A percentile compares a stretch with the other conserved stretches of the same genome.
Conservation (phyloP, 352 stramenopile species). For the Nannochloropsis limnetica region DNA sequence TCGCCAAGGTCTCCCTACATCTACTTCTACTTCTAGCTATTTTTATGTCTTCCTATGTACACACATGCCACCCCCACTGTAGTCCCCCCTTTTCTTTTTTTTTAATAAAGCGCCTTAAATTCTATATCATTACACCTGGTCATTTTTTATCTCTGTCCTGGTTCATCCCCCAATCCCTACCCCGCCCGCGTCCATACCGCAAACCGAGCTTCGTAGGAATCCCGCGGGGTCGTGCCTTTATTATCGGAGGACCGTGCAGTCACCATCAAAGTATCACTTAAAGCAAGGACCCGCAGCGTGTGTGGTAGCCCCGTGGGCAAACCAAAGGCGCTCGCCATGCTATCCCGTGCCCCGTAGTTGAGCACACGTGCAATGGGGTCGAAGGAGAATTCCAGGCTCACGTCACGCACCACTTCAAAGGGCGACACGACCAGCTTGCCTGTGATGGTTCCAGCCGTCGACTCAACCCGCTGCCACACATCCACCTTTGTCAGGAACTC, state of each 20-base stretch:
- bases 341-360: not conserved
- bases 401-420: not conserved
- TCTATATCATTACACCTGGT: not conserved
- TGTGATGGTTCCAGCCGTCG: not conserved
- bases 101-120: not conserved
- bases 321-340: not conserved
- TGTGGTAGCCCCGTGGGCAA: not conserved
- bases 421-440: conserved; percentile 11
- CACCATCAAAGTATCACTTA: conserved; percentile 18
- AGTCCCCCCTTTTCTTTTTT: not conserved
- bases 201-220: conserved; percentile 3
- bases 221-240: not conserved
- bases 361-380: not conserved
- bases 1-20: not conserved
- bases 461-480: conserved; percentile 19
- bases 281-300: not conserved
- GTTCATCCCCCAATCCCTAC: not conserved
- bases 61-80: too few species aligned
- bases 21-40: too few species aligned
- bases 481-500: conserved; percentile 4
- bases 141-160: not conserved
- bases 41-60: too few species aligned
- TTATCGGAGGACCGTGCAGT: conserved; percentile 6
- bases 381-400: not conserved
- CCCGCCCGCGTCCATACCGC: conserved; percentile 2